Conservation (phyloP, 345 rosid genomes). For the Euphorbia peplus region DNA sequence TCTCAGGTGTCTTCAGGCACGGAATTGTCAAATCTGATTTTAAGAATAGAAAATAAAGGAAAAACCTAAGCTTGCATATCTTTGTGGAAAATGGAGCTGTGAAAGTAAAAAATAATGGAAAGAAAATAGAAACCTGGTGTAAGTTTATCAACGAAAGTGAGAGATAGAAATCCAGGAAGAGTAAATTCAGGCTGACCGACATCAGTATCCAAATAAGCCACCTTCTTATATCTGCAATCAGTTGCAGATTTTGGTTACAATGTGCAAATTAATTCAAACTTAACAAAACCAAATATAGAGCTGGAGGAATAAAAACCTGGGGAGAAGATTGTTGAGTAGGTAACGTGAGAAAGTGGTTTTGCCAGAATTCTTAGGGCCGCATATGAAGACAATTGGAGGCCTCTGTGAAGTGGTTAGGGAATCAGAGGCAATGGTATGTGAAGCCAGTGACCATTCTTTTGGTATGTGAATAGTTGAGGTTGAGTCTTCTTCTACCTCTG, state of each 20-base stretch:
- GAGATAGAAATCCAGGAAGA: constrained; percentile 82
- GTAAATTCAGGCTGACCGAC: constrained; percentile 97
- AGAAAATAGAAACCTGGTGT: constrained; percentile 48
- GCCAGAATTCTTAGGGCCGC: constrained; percentile 86
- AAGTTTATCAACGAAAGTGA: constrained; percentile 59
- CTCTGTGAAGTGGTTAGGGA: constrained; percentile 42
- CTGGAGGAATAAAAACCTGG: constrained; percentile 33
- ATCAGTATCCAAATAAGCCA: constrained; percentile 88
- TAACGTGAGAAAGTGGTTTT: constrained; percentile 83
- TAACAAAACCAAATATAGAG: neutral
- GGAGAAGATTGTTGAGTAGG: constrained; percentile 72
- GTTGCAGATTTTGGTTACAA: neutral
- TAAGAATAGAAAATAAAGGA: constrained; percentile 4
- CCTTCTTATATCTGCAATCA: constrained; percentile 61
- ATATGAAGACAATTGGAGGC: constrained; percentile 54
- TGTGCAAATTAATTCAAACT: neutral
- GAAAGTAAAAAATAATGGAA: neutral
- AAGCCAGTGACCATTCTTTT: constrained; percentile 73
- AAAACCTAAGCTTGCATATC: neutral
- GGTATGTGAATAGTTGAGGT: constrained; percentile 47
- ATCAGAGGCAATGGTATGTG: constrained; percentile 43
- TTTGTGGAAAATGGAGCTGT: neutral
- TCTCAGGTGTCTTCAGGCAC: constrained; percentile 88
- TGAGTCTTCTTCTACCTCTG: constrained; percentile 40
- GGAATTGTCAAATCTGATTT: constrained; percentile 71